Conservation (phyloP, 345 rosid species). For the rapeseed (Brassica napus) region Da-Ae NC_063442.1:8630501-8631000, state of each 20-base stretch:
- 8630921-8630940: not conserved
- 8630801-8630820: slow-evolving; percentile 1
- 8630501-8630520: not conserved
- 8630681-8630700: not conserved
- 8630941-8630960: slow-evolving; percentile 12
- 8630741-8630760: not conserved
- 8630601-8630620: not conserved
- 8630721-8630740: not conserved
- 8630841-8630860: not conserved
- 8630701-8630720: not conserved
- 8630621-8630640: not conserved
- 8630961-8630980: not conserved
- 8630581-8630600: not conserved
- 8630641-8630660: not conserved
- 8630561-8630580: not conserved
- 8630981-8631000: not conserved
- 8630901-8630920: not conserved
- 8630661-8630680: not conserved
- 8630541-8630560: not conserved
- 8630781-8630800: slow-evolving; percentile 13
- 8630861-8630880: slow-evolving; percentile 20
- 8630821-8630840: not conserved
- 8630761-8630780: slow-evolving; percentile 14
- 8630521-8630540: not conserved
- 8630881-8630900: not conserved